Conservation (phyloP, 192 early-diverging fungal species). For the Chytriomyces sp. region DNA sequence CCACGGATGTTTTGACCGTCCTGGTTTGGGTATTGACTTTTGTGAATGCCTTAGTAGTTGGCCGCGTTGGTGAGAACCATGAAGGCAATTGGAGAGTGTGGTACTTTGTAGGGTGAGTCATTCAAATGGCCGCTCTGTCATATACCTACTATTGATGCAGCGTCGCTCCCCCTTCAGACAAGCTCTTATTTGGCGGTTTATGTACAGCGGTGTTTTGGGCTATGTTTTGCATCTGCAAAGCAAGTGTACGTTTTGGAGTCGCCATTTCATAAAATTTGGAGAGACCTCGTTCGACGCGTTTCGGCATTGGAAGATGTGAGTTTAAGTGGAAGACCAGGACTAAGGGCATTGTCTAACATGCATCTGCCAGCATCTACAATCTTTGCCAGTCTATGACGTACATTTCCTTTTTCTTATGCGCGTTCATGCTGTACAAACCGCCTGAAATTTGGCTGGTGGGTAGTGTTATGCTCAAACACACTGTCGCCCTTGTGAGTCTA, state of each 20-base stretch:
- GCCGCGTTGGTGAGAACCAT: constrained; percentile 43
- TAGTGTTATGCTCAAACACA: constrained; percentile 77
- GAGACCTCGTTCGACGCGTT: constrained; percentile 88
- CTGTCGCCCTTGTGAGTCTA: constrained; percentile 65
- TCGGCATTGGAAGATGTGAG: constrained; percentile 87
- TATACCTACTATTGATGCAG: not conserved
- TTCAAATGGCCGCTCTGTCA: not conserved
- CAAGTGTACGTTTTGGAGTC: constrained; percentile 78
- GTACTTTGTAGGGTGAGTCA: constrained; percentile 47
- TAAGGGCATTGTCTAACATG: not conserved
- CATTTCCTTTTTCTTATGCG: constrained; percentile 81
- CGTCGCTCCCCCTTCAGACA: constrained; percentile 53
- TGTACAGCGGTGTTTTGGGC: constrained; percentile 83
- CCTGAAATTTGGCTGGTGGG: constrained; percentile 72
- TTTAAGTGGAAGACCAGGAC: not conserved
- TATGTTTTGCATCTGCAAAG: constrained; percentile 79
- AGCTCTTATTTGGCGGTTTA: constrained; percentile 82
- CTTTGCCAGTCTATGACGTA: constrained; percentile 90
- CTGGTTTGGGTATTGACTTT: constrained; percentile 77
- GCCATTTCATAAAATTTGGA: constrained; percentile 92
- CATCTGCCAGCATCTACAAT: constrained; percentile 76
- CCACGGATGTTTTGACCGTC: constrained; percentile 79
- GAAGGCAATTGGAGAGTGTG: constrained; percentile 42
- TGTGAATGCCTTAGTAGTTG: constrained; percentile 62
- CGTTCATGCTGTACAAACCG: constrained; percentile 75